Percentiles rank a stretch among this genome's conserved stretches.
phyloP scores from a whole-genome alignment of 2,329 filamentous ascomycete species.

The Colletotrichum lentis region DNA sequence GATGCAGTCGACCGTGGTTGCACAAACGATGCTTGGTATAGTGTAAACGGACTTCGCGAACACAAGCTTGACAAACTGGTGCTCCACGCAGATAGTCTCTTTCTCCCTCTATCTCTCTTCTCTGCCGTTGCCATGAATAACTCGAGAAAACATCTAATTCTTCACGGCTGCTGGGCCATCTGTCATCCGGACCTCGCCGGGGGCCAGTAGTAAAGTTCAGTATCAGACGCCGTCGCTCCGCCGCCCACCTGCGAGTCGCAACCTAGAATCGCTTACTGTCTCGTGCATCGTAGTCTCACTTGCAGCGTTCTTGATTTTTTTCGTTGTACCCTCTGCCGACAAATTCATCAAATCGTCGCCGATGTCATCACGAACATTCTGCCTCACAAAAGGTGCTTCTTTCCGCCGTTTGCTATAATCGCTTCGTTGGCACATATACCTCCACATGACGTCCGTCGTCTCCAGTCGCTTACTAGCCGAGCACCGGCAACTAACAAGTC shows the following conservation, averaged over 20 bases:
- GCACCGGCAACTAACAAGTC: conserved; percentile 3
- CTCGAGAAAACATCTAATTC: not conserved
- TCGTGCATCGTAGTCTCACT: not conserved
- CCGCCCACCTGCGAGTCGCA: not conserved
- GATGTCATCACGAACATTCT: not conserved
- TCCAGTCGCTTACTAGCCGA: not conserved
- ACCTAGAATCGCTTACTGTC: not conserved
- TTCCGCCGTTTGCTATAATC: not conserved
- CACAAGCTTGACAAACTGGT: not conserved
- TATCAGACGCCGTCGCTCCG: not conserved
- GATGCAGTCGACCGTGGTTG: not conserved
- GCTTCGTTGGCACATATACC: conserved; percentile 30
- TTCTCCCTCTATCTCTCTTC: conserved; percentile 5
- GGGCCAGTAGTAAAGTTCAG: conserved; percentile 1
- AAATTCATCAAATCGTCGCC: not conserved
- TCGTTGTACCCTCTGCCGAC: not conserved
- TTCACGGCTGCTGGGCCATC: not conserved
- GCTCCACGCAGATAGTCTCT: not conserved
- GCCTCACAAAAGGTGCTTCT: not conserved
- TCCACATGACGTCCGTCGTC: conserved; percentile 25
- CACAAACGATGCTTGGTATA: not conserved
- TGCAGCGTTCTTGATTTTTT: not conserved
- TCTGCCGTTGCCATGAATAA: conserved; percentile 10
- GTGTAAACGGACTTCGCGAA: not conserved
- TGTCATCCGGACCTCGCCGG: not conserved